phyloP scores from a whole-genome alignment of 805 yeast genomes.

The Torulaspora indica region DNA sequence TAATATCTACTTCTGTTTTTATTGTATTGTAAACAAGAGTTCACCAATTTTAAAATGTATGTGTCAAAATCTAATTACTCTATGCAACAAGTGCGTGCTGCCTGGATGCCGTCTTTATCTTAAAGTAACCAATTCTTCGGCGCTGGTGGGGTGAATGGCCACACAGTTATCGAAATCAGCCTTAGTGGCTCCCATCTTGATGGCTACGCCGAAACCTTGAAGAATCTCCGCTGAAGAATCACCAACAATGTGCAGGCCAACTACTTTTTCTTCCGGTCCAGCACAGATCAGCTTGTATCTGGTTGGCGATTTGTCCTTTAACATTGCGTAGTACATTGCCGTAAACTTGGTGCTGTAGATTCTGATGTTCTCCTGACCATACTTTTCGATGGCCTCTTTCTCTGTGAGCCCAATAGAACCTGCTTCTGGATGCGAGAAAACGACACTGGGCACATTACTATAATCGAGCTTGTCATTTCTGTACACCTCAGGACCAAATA shows the following conservation, averaged over 20 bases:
- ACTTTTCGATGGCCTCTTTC: conserved; percentile 67
- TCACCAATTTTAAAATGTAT: conserved; percentile 8
- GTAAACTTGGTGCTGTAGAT: conserved; percentile 78
- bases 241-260: conserved; percentile 92
- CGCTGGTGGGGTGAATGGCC: conserved; percentile 98
- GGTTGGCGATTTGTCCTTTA: conserved; percentile 76
- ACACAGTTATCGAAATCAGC: conserved; percentile 91
- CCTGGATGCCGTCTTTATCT: not conserved
- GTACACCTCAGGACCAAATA: conserved; percentile 75
- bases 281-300: conserved; percentile 75
- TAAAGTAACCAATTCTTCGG: conserved; percentile 90
- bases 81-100: conserved; percentile 19
- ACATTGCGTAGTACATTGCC: conserved; percentile 90
- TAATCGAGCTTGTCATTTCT: conserved; percentile 79
- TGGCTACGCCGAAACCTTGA: conserved; percentile 98
- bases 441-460: conserved; percentile 83
- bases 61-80: not conserved
- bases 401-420: conserved; percentile 89
- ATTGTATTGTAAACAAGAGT: conserved; percentile 21
- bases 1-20: conserved; percentile 17
- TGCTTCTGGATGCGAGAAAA: conserved; percentile 97
- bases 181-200: conserved; percentile 99
- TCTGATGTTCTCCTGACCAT: conserved; percentile 75
- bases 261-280: conserved; percentile 85
- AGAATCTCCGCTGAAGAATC: conserved; percentile 86